Percentiles rank a stretch among this genome's conserved stretches.
Conservation (phyloP, 495 filamentous ascomycete species). For the Bombardia bombarda region DNA sequence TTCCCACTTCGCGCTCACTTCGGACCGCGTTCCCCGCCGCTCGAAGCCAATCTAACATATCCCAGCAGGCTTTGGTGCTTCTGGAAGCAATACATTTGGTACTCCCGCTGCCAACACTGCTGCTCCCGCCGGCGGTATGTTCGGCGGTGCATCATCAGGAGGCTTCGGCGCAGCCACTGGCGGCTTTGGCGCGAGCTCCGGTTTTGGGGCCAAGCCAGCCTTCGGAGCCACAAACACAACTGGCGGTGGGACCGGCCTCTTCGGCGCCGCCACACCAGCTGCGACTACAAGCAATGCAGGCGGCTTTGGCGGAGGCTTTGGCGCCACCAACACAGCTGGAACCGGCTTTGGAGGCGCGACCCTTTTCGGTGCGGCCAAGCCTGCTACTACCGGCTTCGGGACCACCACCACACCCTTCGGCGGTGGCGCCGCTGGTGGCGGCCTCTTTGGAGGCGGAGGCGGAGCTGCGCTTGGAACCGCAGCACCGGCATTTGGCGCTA, state of each 20-base stretch:
- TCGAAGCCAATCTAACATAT: no score
- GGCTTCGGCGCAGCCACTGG: not conserved
- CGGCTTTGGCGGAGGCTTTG: constrained; percentile 43
- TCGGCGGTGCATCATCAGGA: constrained; percentile 28
- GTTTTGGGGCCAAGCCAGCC: constrained; percentile 8
- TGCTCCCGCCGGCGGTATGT: constrained; percentile 29
- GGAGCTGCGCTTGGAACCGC: constrained; percentile 29
- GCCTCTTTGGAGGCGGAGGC: constrained; percentile 37
- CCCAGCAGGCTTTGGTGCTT: constrained; percentile 22
- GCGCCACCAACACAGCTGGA: constrained; percentile 29
- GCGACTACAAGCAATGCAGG: constrained; percentile 24
- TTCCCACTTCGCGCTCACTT: constrained; percentile 8
- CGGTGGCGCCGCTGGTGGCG: constrained; percentile 26
- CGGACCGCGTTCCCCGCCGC: not conserved
- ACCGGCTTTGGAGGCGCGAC: constrained; percentile 32
- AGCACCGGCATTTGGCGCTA: constrained; percentile 42
- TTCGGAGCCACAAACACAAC: constrained; percentile 10
- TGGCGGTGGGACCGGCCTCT: constrained; percentile 4
- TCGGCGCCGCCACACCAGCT: constrained; percentile 16
- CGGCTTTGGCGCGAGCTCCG: constrained; percentile 13
- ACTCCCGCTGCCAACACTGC: not conserved
- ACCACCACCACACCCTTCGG: constrained; percentile 38
- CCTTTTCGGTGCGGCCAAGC: constrained; percentile 12
- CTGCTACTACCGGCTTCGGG: constrained; percentile 7
- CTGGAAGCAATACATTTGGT: not conserved